phyloP scores from a whole-genome alignment of 208 protist genomes.

The Acanthamoeba royreba region DNA sequence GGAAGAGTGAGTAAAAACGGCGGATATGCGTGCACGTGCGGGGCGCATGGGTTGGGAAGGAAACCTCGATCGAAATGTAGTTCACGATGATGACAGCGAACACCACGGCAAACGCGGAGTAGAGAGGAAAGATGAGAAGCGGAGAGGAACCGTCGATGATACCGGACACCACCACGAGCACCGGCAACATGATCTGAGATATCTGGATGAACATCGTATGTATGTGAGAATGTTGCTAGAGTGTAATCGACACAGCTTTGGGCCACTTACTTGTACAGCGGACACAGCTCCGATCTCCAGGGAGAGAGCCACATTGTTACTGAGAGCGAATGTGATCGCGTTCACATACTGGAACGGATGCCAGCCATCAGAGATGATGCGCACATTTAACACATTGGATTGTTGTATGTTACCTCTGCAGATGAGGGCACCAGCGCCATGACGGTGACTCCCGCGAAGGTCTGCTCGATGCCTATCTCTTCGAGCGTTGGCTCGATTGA shows the following conservation, averaged over 20 bases:
- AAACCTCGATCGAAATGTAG: constrained; percentile 63
- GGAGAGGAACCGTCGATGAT: constrained; percentile 50
- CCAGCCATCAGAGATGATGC: neutral
- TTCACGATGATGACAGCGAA: constrained; percentile 72
- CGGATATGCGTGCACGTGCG: neutral
- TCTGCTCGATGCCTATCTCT: constrained; percentile 58
- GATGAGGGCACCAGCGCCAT: constrained; percentile 71
- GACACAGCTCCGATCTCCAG: constrained; percentile 73
- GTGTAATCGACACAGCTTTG: no score
- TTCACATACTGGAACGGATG: constrained; percentile 59
- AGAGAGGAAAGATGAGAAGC: constrained; percentile 68
- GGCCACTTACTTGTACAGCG: constrained; percentile 74
- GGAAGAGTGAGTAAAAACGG: neutral
- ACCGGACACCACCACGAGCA: constrained; percentile 63
- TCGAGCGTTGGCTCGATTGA: constrained; percentile 60
- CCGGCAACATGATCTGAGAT: constrained; percentile 70
- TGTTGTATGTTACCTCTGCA: constrained; percentile 50
- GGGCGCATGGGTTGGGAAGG: no score
- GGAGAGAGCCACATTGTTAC: constrained; percentile 71
- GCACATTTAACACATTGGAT: neutral
- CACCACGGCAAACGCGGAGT: constrained; percentile 72
- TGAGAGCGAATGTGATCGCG: constrained; percentile 66
- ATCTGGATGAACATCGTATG: neutral
- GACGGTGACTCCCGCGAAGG: constrained; percentile 73
- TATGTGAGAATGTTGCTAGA: neutral